Percentiles rank a stretch among this genome's conserved stretches.
Conservation (phyloP, 169 alveolate genomes). For the Neospora caninum region DNA sequence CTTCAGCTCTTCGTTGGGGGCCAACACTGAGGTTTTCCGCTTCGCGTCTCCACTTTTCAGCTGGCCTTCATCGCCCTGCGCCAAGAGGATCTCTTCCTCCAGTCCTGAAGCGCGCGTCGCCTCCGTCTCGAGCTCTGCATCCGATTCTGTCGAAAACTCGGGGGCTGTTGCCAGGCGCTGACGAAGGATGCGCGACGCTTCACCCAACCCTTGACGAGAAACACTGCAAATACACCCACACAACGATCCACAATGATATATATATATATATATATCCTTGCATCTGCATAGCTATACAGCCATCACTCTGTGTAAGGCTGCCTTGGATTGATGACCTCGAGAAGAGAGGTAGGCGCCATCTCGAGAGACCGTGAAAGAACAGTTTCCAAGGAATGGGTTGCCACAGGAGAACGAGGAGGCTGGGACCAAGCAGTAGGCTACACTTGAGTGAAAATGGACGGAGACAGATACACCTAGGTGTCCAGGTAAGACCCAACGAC, state of each 20-base stretch:
- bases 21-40: background rate
- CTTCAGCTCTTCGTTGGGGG: background rate
- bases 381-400: too few species aligned
- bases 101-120: background rate
- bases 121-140: background rate
- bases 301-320: too few species aligned
- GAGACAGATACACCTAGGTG: too few species aligned
- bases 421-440: too few species aligned
- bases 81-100: background rate
- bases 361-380: too few species aligned
- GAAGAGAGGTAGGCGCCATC: too few species aligned
- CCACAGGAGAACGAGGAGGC: too few species aligned
- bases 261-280: background rate
- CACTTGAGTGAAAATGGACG: too few species aligned
- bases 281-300: too few species aligned
- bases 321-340: too few species aligned
- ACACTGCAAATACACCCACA: background rate
- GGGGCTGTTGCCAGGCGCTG: background rate
- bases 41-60: background rate
- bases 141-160: background rate
- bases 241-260: background rate
- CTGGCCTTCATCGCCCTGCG: background rate
- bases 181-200: background rate
- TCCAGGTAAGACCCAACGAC: too few species aligned
- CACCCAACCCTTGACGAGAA: constrained; percentile 3